Evolutionary conservation across 2,329 filamentous ascomycete species (phyloP).

Genomic region (Alternaria sp.): DNA sequence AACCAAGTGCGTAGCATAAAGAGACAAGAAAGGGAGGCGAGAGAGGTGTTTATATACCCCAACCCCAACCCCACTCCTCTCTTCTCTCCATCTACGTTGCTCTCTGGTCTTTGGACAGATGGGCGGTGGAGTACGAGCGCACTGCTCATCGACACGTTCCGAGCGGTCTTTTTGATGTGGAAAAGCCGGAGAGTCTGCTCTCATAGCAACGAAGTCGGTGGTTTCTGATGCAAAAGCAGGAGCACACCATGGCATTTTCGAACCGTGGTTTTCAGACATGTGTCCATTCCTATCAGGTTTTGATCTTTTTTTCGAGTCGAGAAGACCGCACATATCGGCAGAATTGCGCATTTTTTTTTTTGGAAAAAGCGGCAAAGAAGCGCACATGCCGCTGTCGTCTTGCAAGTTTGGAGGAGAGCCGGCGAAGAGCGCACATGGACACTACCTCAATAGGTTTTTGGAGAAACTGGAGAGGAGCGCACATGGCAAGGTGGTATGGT

Average conservation of each 20-base stretch:
- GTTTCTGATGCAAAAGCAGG: too few relatives aligned
- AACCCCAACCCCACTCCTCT: not conserved
- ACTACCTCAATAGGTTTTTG: not conserved
- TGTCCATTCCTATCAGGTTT: rapidly evolving
- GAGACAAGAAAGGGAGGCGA: not conserved
- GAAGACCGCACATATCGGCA: not conserved
- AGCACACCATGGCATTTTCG: not conserved
- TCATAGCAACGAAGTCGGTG: too few relatives aligned
- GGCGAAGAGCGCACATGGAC: not conserved
- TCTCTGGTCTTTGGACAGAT: not conserved
- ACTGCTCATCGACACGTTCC: too few relatives aligned
- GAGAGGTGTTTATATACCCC: not conserved
- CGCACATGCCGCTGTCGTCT: not conserved
- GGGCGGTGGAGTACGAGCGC: not conserved
- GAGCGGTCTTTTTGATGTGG: not conserved
- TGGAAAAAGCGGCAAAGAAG: not conserved
- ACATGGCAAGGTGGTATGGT: too few relatives aligned
- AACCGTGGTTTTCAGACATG: too few relatives aligned
- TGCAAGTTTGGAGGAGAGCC: not conserved
- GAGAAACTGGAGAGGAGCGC: not conserved
- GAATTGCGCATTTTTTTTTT: too few relatives aligned
- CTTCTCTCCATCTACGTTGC: not conserved
- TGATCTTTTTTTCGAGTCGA: not conserved
- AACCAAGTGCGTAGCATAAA: not conserved
- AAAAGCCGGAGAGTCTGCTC: not conserved